Evolutionary conservation across 345 rosid species (phyloP).

Genomic region (Litchi chinensis): DNA sequence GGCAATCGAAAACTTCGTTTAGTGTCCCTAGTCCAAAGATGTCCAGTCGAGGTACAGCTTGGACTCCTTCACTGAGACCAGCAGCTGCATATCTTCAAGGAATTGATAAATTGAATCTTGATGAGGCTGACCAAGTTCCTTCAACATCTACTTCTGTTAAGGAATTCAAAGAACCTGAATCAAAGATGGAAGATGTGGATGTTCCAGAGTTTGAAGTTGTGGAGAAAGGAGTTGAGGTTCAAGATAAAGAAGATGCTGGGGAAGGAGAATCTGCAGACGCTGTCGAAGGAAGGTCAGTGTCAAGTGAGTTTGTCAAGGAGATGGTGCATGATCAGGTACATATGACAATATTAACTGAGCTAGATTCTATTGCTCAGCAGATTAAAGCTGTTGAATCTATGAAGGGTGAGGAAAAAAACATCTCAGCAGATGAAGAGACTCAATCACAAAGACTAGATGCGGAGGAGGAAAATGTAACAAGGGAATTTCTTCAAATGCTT

Average conservation of each 20-base stretch:
- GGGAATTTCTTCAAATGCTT: conserved; percentile 83
- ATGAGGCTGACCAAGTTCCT: conserved; percentile 63
- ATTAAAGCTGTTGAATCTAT: conserved; percentile 86
- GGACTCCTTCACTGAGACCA: conserved; percentile 58
- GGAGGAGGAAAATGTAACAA: conserved; percentile 84
- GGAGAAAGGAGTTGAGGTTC: conserved; percentile 87
- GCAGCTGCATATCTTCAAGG: conserved; percentile 57
- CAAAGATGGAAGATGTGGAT: conserved; percentile 62
- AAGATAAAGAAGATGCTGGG: conserved; percentile 41
- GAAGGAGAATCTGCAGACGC: conserved; percentile 41
- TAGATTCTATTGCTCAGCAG: conserved; percentile 86
- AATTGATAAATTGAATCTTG: conserved; percentile 85
- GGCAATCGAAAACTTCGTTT: conserved; percentile 82
- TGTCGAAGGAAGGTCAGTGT: conserved; percentile 41
- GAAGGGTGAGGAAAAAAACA: conserved; percentile 55
- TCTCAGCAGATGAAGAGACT: conserved; percentile 44
- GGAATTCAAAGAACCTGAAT: conserved; percentile 41
- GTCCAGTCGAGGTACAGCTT: conserved; percentile 54
- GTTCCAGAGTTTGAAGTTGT: conserved; percentile 83
- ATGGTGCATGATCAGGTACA: conserved; percentile 65
- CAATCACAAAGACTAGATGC: conserved; percentile 72
- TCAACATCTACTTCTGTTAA: not conserved
- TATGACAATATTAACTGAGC: conserved; percentile 62
- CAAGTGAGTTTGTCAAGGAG: conserved; percentile 73
- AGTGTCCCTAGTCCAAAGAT: conserved; percentile 88